Percentiles rank a stretch among this genome's conserved stretches.
phyloP scores from a whole-genome alignment of 345 rosid genomes.

The Hypericum perforatum region DNA sequence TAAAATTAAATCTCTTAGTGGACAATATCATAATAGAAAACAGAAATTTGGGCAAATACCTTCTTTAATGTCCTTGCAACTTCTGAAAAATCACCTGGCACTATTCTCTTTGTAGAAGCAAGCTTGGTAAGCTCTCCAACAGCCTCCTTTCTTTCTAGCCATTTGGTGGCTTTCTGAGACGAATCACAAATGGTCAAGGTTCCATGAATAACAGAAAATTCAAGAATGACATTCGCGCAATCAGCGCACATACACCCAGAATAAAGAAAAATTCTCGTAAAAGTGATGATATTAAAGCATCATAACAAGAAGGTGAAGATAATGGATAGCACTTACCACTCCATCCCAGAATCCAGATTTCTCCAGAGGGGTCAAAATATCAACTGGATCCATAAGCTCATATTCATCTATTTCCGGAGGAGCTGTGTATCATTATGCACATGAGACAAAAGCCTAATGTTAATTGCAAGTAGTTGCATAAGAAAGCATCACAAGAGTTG shows the following conservation, averaged over 20 bases:
- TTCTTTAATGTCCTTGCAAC: constrained; percentile 87
- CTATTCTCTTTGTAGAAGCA: constrained; percentile 84
- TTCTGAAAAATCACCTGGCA: constrained; percentile 90
- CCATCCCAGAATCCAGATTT: constrained; percentile 99
- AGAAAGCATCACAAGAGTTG: not conserved
- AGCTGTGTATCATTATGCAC: constrained; percentile 30
- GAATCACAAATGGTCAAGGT: constrained; percentile 5
- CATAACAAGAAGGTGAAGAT: constrained; percentile 3
- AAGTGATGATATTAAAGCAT: not conserved
- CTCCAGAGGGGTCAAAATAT: constrained; percentile 88
- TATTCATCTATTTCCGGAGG: constrained; percentile 93
- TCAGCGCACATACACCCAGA: constrained; percentile 1
- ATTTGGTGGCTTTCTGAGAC: constrained; percentile 91
- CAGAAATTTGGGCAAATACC: constrained; percentile 26
- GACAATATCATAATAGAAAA: too few species aligned
- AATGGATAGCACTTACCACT: constrained; percentile 67
- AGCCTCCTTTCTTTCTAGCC: constrained; percentile 97
- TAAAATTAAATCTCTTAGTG: too few species aligned
- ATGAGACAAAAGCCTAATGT: not conserved
- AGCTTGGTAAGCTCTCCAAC: constrained; percentile 91
- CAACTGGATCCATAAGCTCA: constrained; percentile 93
- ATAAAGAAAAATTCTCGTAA: not conserved
- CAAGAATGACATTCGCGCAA: too few species aligned
- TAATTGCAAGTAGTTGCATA: not conserved
- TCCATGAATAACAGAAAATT: not conserved